phyloP scores from a whole-genome alignment of 805 yeast genomes.

The Maudiozyma saulgeensis region DNA sequence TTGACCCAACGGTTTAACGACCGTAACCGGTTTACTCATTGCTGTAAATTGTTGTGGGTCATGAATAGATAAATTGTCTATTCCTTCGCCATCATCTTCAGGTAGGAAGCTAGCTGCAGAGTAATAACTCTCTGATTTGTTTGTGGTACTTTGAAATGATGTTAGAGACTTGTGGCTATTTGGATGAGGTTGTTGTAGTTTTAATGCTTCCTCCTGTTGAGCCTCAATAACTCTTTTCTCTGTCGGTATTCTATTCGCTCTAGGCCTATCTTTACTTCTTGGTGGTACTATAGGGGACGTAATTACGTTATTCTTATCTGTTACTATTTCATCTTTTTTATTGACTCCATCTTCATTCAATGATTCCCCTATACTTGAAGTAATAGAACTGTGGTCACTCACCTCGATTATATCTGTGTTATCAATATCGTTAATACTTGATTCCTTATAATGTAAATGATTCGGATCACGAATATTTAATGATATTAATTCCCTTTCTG shows the following conservation, averaged over 20 bases:
- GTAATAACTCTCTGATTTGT: slow-evolving; percentile 18
- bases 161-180: background rate
- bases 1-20: background rate
- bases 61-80: slow-evolving; percentile 5
- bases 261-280: slow-evolving; percentile 27
- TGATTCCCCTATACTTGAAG: slow-evolving; percentile 21
- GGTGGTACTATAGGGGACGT: slow-evolving; percentile 28
- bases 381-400: background rate
- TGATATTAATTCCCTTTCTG: background rate
- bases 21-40: background rate
- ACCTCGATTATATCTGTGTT: background rate
- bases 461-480: background rate
- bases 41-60: background rate
- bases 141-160: slow-evolving; percentile 4
- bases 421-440: background rate
- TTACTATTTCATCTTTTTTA: slow-evolving; percentile 13
- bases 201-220: background rate
- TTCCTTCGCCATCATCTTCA: background rate
- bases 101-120: slow-evolving; percentile 16
- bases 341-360: slow-evolving; percentile 9
- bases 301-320: background rate
- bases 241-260: slow-evolving; percentile 7
- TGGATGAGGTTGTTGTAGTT: background rate
- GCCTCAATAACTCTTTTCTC: background rate
- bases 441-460: background rate